These are phyloP conservation scores for Astragalus glycyphyllos DNA, from an alignment of 306 rosid species.

Conservation along the genomic window DNA sequence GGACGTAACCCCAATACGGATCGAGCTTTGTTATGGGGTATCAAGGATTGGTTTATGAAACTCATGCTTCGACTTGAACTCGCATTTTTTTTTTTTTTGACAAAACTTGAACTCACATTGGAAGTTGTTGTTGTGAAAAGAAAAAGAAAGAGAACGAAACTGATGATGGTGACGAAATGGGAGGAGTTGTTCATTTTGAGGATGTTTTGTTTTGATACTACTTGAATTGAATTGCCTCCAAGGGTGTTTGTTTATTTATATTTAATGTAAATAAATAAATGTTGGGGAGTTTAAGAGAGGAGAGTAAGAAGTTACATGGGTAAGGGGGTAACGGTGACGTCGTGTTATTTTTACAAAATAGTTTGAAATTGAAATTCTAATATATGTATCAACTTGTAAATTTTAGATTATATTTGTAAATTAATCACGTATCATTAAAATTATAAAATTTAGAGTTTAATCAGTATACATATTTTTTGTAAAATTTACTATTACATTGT, in stretches of 20 bases:
- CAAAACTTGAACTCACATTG: no score
- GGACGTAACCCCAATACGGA: slow-evolving; percentile 50
- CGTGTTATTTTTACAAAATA: no score
- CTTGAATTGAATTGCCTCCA: neutral
- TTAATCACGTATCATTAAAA: no score
- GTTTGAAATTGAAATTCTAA: no score
- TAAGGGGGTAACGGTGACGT: no score
- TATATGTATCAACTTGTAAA: no score
- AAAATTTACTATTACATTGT: no score
- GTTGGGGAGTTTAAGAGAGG: neutral
- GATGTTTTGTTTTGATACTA: neutral
- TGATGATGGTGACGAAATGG: neutral
- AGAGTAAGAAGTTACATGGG: slow-evolving; percentile 27
- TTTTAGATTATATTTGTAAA: no score
- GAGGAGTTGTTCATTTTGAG: slow-evolving; percentile 17
- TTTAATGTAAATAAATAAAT: neutral
- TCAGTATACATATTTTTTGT: no score
- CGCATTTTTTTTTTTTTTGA: no score
- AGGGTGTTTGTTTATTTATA: slow-evolving; percentile 19
- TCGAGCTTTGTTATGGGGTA: slow-evolving; percentile 76
- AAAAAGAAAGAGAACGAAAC: slow-evolving; percentile 37
- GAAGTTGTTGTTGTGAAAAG: slow-evolving; percentile 11
- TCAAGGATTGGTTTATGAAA: slow-evolving; percentile 56
- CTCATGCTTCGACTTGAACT: neutral
- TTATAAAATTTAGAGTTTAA: no score